Base-by-base conservation (phyloP, 2,329 filamentous ascomycete species). In the Fusarium sp. region DNA sequence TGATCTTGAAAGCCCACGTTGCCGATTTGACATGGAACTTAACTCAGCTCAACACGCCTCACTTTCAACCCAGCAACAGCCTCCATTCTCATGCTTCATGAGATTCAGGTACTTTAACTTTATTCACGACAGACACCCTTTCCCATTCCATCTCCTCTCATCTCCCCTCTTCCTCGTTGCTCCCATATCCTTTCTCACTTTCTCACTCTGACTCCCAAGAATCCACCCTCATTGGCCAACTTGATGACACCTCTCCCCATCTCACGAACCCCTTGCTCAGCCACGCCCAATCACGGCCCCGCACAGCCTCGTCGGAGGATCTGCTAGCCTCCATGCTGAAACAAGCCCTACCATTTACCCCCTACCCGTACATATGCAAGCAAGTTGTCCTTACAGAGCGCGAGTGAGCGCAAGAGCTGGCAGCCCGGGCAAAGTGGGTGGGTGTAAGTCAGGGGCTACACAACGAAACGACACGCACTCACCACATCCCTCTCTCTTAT, bases 321-420 rank as follows among this genome's bases (percentile, higher is more conserved):
- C 67, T 78, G 50, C 75, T 76, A 78, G 73, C 63, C 64, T 70
- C 64, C 54, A 57, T 69, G 65, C 69, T 78, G 77, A 78, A 78
- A 78, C 77, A 76, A 77, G 74, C 77, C 74, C 74, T 78, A 71
- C 68, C 66, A 42, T 67, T 38, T 58, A 57, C 73, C 74, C 76
- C 73, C 64, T 76, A 72, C 67, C 52, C 66, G 67, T 75, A 45
- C 63, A 73, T 68, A 70, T 67, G 62, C 70, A 70, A 70, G 66
- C 66, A 70, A 68, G 42, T 62, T 66, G 54, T 60, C 52, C 65
- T 34, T 35, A 34, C 27, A 34, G 27, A 37, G 29, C 16, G 38
- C 11, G 40, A 45, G 40, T 11, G 40, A 45, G 40, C 11, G 20
- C 40, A 45, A 22, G 40, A 45, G 20, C 40, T 45, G 20, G 40